Evolutionary conservation across 108 stramenopile species (phyloP).

Genomic region (Fistulifera pelliculosa): DNA sequence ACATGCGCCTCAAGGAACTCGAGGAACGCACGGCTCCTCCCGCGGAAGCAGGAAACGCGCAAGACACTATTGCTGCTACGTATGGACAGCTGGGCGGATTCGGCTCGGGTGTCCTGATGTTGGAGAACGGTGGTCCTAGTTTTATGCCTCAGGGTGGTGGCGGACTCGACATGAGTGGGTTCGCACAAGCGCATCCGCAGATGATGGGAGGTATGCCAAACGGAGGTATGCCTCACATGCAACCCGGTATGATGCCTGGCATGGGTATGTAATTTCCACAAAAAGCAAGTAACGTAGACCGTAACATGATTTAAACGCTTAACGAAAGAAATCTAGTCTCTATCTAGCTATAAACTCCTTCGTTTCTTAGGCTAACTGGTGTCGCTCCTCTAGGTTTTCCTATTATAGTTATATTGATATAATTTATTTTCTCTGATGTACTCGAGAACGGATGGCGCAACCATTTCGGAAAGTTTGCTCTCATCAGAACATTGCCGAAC

Average conservation of each 20-base stretch:
- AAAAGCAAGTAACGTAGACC: too few species aligned
- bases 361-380: too few species aligned
- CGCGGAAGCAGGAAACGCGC: conserved; percentile 69
- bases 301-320: too few species aligned
- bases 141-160: conserved; percentile 23
- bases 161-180: conserved; percentile 77
- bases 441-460: conserved; percentile 41
- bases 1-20: conserved; percentile 71
- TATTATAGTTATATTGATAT: conserved; percentile 15
- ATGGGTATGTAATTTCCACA: conserved; percentile 7
- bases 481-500: conserved; percentile 33
- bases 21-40: conserved; percentile 90
- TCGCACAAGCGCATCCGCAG: conserved; percentile 28
- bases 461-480: conserved; percentile 15
- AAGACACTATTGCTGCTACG: conserved; percentile 67
- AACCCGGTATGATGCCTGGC: conserved; percentile 15
- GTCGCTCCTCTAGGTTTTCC: too few species aligned
- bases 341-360: too few species aligned
- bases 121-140: conserved; percentile 45
- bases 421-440: conserved; percentile 46
- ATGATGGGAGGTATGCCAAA: conserved; percentile 36
- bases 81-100: conserved; percentile 73
- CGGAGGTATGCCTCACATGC: conserved; percentile 26
- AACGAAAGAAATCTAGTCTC: too few species aligned
- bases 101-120: conserved; percentile 63